Percentiles rank a stretch among this genome's conserved stretches.
These are phyloP conservation scores for Rubroboletus pulcherrimus DNA, from an alignment of 768 basidiomycete genomes.

Conservation along the genomic window DNA sequence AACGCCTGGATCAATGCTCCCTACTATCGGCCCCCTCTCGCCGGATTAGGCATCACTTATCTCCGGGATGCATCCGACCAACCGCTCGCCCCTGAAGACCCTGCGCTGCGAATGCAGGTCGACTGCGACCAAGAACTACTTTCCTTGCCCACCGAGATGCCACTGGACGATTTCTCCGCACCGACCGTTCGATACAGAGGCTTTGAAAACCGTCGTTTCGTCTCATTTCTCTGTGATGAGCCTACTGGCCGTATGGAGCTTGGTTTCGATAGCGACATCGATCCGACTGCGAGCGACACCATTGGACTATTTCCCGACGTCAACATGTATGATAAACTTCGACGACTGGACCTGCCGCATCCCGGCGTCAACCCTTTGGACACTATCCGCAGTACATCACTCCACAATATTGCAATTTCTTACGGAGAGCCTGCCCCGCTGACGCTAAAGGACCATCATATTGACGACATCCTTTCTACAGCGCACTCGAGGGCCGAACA, in stretches of 20 bases:
- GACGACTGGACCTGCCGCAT: slow-evolving; percentile 13
- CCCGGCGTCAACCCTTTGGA: slow-evolving; percentile 40
- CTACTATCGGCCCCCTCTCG: slow-evolving; percentile 13
- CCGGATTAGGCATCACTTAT: slow-evolving; percentile 28
- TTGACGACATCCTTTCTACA: neutral
- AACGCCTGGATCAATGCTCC: slow-evolving; percentile 23
- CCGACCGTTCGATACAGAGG: neutral
- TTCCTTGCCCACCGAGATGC: neutral
- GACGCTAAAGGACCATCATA: neutral
- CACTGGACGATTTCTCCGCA: neutral
- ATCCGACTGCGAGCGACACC: slow-evolving; percentile 7
- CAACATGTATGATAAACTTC: slow-evolving; percentile 33
- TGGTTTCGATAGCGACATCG: slow-evolving; percentile 6
- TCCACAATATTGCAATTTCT: neutral
- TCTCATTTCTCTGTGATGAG: neutral
- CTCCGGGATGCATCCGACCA: neutral
- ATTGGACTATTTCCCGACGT: slow-evolving; percentile 32
- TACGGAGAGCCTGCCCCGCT: neutral
- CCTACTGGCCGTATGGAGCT: neutral
- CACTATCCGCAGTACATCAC: slow-evolving; percentile 23
- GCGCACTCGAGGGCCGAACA: slow-evolving; percentile 2
- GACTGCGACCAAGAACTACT: neutral
- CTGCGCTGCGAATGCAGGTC: slow-evolving; percentile 2
- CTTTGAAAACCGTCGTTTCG: neutral
- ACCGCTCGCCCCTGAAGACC: neutral